A percentile compares a stretch with the other conserved stretches of the same genome.
These are phyloP conservation scores for Musa schizocarpa DNA, from an alignment of 176 grass and related monocot genomes.

Conservation along the genomic window DNA sequence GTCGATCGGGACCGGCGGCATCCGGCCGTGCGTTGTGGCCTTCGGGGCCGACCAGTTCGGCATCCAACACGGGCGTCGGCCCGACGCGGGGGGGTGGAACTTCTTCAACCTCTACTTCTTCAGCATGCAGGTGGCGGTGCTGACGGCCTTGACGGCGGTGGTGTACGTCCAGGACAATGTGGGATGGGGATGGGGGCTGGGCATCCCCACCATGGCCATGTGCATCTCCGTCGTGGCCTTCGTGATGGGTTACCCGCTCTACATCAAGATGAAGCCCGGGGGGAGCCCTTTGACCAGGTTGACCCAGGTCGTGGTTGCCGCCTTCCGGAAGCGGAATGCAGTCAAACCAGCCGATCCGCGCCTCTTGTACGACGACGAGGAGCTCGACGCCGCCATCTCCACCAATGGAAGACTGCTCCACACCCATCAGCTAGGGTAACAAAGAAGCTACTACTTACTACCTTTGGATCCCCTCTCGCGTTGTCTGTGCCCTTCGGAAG, in stretches of 20 bases:
- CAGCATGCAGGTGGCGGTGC: slow-evolving; percentile 8
- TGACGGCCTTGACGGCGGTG: slow-evolving; percentile 13
- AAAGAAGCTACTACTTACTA: too few relatives aligned
- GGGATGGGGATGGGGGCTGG: slow-evolving; percentile 19
- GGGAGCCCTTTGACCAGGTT: slow-evolving; percentile 17
- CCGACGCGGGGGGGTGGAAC: slow-evolving; percentile 22
- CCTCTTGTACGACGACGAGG: slow-evolving; percentile 5
- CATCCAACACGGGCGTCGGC: background rate
- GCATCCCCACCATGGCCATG: slow-evolving; percentile 15
- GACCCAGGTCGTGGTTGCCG: slow-evolving; percentile 3
- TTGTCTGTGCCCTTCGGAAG: too few relatives aligned
- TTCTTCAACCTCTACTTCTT: slow-evolving; percentile 61
- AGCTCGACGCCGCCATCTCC: slow-evolving; percentile 4
- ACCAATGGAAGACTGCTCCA: slow-evolving; percentile 10
- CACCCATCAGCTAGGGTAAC: slow-evolving; percentile 11
- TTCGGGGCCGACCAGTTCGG: slow-evolving; percentile 91
- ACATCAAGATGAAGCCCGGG: slow-evolving; percentile 11
- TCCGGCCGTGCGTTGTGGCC: slow-evolving; percentile 64
- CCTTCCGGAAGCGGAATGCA: slow-evolving; percentile 10
- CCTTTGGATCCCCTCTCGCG: background rate
- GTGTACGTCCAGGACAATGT: slow-evolving; percentile 23
- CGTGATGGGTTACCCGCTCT: slow-evolving; percentile 10
- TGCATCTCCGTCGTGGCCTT: slow-evolving; percentile 15
- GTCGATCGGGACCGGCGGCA: slow-evolving; percentile 52
- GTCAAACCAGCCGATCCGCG: background rate